Evolutionary conservation across 257 asterid species (phyloP), one percentile per base, ranked within the genome.

Genomic region (Gentiana dahurica): DNA sequence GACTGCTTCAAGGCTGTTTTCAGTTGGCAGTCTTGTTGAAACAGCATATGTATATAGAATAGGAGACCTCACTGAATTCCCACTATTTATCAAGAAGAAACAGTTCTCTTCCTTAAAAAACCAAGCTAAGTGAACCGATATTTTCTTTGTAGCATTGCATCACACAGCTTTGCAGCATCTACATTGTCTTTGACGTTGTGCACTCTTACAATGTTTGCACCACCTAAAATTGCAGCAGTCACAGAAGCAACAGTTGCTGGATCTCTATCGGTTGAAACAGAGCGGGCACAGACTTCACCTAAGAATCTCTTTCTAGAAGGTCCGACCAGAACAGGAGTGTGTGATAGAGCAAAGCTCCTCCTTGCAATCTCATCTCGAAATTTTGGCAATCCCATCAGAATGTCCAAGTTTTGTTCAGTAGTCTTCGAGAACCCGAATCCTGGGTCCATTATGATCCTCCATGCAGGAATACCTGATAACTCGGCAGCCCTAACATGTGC

Each of bases 351-450:
- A 53, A 81, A 57, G 69, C 89, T 92, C 79, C 51, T 78, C 66
- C 66, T 72, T 34, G 76, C 78, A 63, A 88, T 69, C 77, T 85
- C 95, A 41, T 74, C 61, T 58, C 78, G 69, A 53, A 92, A 75
- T 1, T 38, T 58, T 24, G 68, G 67, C 66, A 88, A 65, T 8
- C 93, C 89, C 34, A 15, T 58, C 45, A 92, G 77, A 46, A 88
- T 72, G 57, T 92, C 94, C 62, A 92, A 54, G 68, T 83, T 88
- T 3, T 88, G 95, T 12, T 65, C 87, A 2, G 86, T 85, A n/a
- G 67, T 80, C 70, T 92, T 92, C 3, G 99, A 92, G 68, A 85
- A 92, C 33, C 99, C 99, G 6, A 92, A 74, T 24, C 97, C 97
- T 0, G 95, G 99, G 68, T 92, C 99, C 48, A 80, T 7, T 53